Conservation (phyloP, 202 grass and related monocot species). For the Brachypodium distachyon region DNA sequence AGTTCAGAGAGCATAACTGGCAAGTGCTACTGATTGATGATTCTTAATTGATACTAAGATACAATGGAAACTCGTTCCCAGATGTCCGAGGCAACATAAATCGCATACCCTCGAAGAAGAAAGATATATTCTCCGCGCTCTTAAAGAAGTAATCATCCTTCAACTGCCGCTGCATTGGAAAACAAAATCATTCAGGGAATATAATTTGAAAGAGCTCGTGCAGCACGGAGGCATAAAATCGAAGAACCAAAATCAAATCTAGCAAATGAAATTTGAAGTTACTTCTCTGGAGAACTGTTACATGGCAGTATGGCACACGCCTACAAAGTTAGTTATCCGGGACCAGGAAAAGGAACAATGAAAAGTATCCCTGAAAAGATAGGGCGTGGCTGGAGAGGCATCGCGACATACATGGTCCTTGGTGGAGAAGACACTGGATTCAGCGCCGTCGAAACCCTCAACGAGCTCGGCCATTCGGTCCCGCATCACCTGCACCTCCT, state of each 20-base stretch:
- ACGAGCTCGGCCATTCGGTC: slow-evolving; percentile 67
- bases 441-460: slow-evolving; percentile 48
- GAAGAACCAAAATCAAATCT: neutral
- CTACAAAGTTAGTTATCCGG: neutral
- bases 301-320: neutral
- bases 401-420: slow-evolving; percentile 58
- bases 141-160: slow-evolving; percentile 90
- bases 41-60: slow-evolving; percentile 11
- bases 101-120: slow-evolving; percentile 88
- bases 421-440: slow-evolving; percentile 62
- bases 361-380: neutral
- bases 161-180: slow-evolving; percentile 49
- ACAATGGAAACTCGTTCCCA: neutral
- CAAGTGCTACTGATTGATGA: neutral
- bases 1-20: neutral
- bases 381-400: neutral
- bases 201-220: neutral
- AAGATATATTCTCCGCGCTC: slow-evolving; percentile 88
- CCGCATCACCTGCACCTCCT: slow-evolving; percentile 69
- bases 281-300: neutral
- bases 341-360: neutral
- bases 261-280: neutral
- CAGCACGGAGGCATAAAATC: too few relatives aligned
- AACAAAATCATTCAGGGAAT: neutral
- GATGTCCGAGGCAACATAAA: neutral